These are phyloP conservation scores for Ophiocordyceps australis DNA, from an alignment of 2,329 filamentous ascomycete species.

Conservation along the genomic window DNA sequence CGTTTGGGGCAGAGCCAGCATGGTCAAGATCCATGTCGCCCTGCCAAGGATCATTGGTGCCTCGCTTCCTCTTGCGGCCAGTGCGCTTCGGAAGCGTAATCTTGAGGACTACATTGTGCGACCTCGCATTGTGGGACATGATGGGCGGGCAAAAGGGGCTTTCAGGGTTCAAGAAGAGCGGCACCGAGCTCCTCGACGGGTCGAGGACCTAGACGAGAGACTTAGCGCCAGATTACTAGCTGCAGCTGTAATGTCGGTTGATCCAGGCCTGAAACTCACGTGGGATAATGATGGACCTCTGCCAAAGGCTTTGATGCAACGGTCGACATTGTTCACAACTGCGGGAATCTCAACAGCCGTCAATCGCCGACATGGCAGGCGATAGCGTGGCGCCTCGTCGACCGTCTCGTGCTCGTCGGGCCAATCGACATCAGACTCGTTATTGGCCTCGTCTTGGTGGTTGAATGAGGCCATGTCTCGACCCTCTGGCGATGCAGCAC, in stretches of 20 bases:
- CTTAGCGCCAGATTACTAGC: no score
- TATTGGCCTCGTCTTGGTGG: slow-evolving; percentile 1
- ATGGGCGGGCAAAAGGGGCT: slow-evolving; percentile 66
- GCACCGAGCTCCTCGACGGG: slow-evolving; percentile 31
- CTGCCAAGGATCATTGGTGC: slow-evolving; percentile 48
- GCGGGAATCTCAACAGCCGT: slow-evolving; percentile 24
- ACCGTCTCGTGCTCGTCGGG: not conserved
- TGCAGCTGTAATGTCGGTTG: no score
- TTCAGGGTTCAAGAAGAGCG: slow-evolving; percentile 61
- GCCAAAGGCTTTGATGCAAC: slow-evolving; percentile 22
- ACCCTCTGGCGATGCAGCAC: no score
- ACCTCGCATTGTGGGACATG: slow-evolving; percentile 54
- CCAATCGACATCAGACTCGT: no score
- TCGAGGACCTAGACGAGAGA: slow-evolving; percentile 24
- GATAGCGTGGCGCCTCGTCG: slow-evolving; percentile 13
- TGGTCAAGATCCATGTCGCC: slow-evolving; percentile 18
- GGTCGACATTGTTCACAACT: slow-evolving; percentile 22
- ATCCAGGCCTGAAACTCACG: slow-evolving; percentile 15
- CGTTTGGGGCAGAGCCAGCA: slow-evolving; percentile 3
- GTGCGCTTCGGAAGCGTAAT: slow-evolving; percentile 76
- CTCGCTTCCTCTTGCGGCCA: slow-evolving; percentile 69
- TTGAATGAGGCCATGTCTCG: not conserved
- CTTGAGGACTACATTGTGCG: slow-evolving; percentile 74
- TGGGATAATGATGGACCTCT: slow-evolving; percentile 17
- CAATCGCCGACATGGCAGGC: slow-evolving; percentile 14